Evolutionary conservation across 768 basidiomycete species (phyloP), one percentile per base, ranked within the genome.

Genomic region (Tricholoma bakamatsutake): DNA sequence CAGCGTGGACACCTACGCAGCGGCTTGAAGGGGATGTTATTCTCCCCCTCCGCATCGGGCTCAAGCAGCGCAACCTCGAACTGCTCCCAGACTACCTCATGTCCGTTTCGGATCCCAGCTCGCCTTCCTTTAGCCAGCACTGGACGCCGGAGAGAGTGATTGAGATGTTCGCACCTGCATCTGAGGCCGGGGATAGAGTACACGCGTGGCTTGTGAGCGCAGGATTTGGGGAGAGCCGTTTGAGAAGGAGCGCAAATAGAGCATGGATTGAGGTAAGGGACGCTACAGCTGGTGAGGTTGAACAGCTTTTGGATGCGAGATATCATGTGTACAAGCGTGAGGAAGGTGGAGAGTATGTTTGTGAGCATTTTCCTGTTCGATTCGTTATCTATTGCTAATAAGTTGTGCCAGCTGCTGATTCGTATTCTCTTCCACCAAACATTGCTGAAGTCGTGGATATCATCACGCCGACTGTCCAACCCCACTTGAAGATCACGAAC

Each of bases 51-150:
- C 67, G 68, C 28, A 65, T 75, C 35, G 72, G 63, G 2, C 67
- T 76, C 47, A 67, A 66, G 43, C 75, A 75, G 60, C 52, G 53
- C 15, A 70, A 73, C 58, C 56, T 72, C 13, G 59, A 69, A 24
- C 42, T 53, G 6, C 62, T 73, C 30, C 66, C 70, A 4, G 60
- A 65, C 8, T 55, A 64, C 15, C 65, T 76, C 35, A 57, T 70
- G 30, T 62, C 69, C 10, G 65, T 75, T 8, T 69, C 74, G 5
- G 63, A 75, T 54, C 75, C 75, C 3, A 48, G 58, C n/a, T 73
- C 71, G 9, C 65, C 71, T 1, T 58, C 59, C 2, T 76, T 71
- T 46, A 69, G 70, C 8, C 54, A 68, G 17, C 73, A 74, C 62
- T 74, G 70, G 72, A 62, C 67, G 6, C 63, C 69, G 0, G 60